Evolutionary conservation across 176 grass and related monocot genomes (phyloP).

Genomic region (Eragrostis nindensis): DNA sequence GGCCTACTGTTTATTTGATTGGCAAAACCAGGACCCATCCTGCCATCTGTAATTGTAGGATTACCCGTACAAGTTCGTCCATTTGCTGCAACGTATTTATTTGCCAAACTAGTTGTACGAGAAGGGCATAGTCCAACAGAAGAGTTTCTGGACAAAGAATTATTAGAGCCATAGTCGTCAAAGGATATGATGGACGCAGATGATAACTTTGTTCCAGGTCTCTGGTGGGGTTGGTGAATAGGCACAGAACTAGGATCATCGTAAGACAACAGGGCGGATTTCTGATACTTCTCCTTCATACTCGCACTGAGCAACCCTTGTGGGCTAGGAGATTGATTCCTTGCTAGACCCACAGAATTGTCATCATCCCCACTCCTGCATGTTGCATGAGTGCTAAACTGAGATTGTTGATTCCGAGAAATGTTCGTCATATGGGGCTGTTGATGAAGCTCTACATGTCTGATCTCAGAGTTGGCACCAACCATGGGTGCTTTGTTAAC

Average conservation of each 20-base stretch:
- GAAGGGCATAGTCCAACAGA: slow-evolving; percentile 36
- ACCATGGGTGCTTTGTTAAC: slow-evolving; percentile 34
- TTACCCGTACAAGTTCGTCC: slow-evolving; percentile 18
- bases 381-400: slow-evolving; percentile 38
- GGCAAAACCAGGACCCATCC: slow-evolving; percentile 28
- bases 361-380: slow-evolving; percentile 27
- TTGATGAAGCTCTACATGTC: slow-evolving; percentile 35
- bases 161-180: slow-evolving; percentile 29
- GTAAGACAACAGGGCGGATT: slow-evolving; percentile 40
- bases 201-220: slow-evolving; percentile 33
- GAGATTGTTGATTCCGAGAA: slow-evolving; percentile 42
- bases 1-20: slow-evolving; percentile 44
- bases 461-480: slow-evolving; percentile 23
- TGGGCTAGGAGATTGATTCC: slow-evolving; percentile 45
- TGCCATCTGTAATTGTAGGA: slow-evolving; percentile 44
- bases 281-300: slow-evolving; percentile 46
- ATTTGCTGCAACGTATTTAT: slow-evolving; percentile 37
- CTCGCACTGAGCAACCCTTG: slow-evolving; percentile 38
- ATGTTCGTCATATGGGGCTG: slow-evolving; percentile 6
- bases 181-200: slow-evolving; percentile 48
- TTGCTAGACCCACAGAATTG: slow-evolving; percentile 42
- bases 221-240: slow-evolving; percentile 37
- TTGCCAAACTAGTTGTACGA: slow-evolving; percentile 36
- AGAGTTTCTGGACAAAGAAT: slow-evolving; percentile 44
- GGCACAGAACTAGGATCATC: slow-evolving; percentile 44